Evolutionary conservation across 2,329 filamentous ascomycete genomes (phyloP).

Genomic region (Trichoderma hamatum): DNA sequence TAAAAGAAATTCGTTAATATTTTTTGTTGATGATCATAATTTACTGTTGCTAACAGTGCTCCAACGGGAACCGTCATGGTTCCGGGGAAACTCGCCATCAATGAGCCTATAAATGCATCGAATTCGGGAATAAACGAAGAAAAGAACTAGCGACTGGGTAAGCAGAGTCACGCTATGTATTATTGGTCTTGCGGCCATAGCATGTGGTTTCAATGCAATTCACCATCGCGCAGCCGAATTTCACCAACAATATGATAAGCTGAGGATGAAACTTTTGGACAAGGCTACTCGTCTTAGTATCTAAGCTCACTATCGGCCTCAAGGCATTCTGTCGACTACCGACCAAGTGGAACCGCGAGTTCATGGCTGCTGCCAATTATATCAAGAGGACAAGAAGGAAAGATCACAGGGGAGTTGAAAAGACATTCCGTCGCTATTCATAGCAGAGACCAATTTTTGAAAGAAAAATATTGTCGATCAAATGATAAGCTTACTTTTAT

Average conservation of each 20-base stretch:
- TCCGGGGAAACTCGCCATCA: too few relatives aligned
- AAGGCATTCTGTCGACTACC: conserved; percentile 15
- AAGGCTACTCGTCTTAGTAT: background rate
- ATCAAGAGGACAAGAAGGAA: conserved; percentile 37
- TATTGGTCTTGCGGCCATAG: conserved; percentile 39
- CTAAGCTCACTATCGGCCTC: background rate
- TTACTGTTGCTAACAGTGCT: too few relatives aligned
- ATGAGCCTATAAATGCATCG: too few relatives aligned
- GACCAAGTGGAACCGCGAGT: conserved; percentile 28
- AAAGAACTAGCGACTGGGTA: conserved; percentile 31
- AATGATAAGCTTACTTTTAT: too few relatives aligned
- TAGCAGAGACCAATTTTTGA: too few relatives aligned
- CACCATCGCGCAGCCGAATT: background rate
- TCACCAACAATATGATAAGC: background rate
- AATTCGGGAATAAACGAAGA: background rate
- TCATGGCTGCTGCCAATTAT: conserved; percentile 35
- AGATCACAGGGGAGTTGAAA: conserved; percentile 8
- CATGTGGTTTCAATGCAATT: background rate
- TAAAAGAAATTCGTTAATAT: too few relatives aligned
- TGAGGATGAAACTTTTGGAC: background rate
- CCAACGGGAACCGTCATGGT: too few relatives aligned
- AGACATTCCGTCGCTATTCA: too few relatives aligned
- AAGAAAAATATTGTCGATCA: too few relatives aligned
- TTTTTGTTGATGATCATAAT: too few relatives aligned
- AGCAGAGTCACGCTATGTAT: conserved; percentile 41